Conservation (phyloP, 139 green algal species). For the Klebsormidium nitens region DNA sequence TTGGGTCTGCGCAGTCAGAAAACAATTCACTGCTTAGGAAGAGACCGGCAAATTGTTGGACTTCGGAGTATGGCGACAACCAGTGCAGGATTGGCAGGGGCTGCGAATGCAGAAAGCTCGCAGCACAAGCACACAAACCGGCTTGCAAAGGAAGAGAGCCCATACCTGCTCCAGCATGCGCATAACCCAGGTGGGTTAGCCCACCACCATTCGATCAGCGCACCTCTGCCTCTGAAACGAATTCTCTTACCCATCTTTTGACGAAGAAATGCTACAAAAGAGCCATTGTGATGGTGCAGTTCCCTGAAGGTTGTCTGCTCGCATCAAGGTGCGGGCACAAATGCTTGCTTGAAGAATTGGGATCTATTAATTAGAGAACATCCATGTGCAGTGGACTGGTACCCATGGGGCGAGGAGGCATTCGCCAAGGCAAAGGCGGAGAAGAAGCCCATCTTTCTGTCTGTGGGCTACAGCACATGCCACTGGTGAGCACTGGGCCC, state of each 20-base stretch:
- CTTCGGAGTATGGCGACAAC: too few relatives aligned
- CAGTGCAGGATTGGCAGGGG: too few relatives aligned
- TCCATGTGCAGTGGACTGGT: slow-evolving; percentile 69
- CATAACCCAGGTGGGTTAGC: slow-evolving; percentile 66
- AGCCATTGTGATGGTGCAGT: not conserved
- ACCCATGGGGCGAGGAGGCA: slow-evolving; percentile 76
- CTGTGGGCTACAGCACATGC: slow-evolving; percentile 71
- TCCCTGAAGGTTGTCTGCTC: not conserved
- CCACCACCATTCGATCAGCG: too few relatives aligned
- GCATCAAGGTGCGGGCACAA: not conserved
- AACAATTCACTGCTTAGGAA: too few relatives aligned
- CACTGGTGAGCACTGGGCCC: slow-evolving; percentile 55
- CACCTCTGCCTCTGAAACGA: not conserved
- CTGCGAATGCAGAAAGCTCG: too few relatives aligned
- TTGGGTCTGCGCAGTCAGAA: too few relatives aligned
- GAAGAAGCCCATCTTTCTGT: slow-evolving; percentile 85
- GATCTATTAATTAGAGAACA: not conserved
- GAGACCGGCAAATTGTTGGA: too few relatives aligned
- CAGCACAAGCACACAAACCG: slow-evolving; percentile 22
- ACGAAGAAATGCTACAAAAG: not conserved
- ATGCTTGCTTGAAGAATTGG: too few relatives aligned
- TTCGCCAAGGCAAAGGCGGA: slow-evolving; percentile 58
- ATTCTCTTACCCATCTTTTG: slow-evolving; percentile 8
- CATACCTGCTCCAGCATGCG: slow-evolving; percentile 76
- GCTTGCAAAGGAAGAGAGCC: slow-evolving; percentile 54